phyloP scores from a whole-genome alignment of 345 rosid genomes.

The Eucalyptus grandis region DNA sequence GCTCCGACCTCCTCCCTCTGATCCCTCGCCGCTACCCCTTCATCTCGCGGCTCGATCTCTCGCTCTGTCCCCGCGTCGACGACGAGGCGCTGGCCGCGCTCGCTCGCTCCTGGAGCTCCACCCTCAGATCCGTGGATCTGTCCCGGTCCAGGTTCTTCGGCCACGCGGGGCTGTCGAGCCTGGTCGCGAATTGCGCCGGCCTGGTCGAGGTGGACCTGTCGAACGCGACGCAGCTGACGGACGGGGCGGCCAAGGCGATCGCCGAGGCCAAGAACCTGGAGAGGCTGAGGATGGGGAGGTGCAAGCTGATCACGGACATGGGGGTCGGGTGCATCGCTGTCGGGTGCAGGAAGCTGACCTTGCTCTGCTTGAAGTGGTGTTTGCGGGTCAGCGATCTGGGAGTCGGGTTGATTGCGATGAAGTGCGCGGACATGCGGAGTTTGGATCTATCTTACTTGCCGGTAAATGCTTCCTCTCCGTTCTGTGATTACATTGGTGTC shows the following conservation, averaged over 20 bases:
- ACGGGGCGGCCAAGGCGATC: conserved; percentile 31
- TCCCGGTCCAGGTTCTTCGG: conserved; percentile 40
- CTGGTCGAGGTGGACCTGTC: conserved; percentile 47
- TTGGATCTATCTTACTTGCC: conserved; percentile 67
- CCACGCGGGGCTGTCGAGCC: conserved; percentile 19
- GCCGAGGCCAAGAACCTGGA: conserved; percentile 53
- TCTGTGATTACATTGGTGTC: neutral
- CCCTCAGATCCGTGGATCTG: conserved; percentile 34
- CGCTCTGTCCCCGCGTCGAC: conserved; percentile 45
- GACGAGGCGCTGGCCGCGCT: conserved; percentile 16
- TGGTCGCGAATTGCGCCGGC: conserved; percentile 32
- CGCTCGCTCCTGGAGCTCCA: conserved; percentile 4
- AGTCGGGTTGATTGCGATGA: conserved; percentile 49
- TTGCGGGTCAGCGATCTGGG: conserved; percentile 56
- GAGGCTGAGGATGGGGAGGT: conserved; percentile 54
- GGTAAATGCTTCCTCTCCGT: conserved; percentile 10
- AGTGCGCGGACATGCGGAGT: conserved; percentile 44
- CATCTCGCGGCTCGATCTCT: conserved; percentile 35
- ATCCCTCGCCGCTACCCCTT: conserved; percentile 40
- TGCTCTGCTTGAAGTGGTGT: conserved; percentile 63
- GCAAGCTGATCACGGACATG: conserved; percentile 59
- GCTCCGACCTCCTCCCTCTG: conserved; percentile 29
- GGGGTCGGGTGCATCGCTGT: conserved; percentile 62
- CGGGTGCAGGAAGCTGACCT: conserved; percentile 47
- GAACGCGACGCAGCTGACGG: conserved; percentile 33